Base-by-base conservation (phyloP, 2,329 filamentous ascomycete species). In the Colletotrichum brevisporum region DNA sequence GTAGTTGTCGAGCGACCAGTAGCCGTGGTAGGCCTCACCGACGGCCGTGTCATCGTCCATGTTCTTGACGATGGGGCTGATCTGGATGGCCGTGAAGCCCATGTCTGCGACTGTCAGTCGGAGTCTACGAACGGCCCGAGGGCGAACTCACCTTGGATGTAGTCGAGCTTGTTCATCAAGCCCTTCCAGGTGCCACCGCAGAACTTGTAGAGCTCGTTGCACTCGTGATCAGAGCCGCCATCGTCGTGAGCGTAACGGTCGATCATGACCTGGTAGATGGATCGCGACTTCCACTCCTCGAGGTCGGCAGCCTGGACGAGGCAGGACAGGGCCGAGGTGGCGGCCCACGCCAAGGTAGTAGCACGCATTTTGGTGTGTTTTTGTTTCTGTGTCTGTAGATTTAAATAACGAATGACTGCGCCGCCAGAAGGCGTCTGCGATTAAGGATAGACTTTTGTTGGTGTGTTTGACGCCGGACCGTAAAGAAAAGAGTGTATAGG, bases 41-140 rank as follows among this genome's bases (percentile, higher is more conserved):
- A 69, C 66, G 31, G 66, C 66, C 21, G 66, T 69, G 62, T 69
- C 26, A 10, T 66, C 66, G 45, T 69, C 62, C 41, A 76, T 82
- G 71, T 74, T 83, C 82, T 83, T 1, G 78, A 87, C 83, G 12
- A 90, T 81, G 0, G 88, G 88, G 2, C 86, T 88, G 70, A 90
- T 88, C 85, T 86, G 86, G 59, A 89, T 79, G 47, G 87, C 87
- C n/a, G 61, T 69, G 62, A 69, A 69, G 55, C 66, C 66, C 66
- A 69, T 69, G 51, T 60, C 66, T 69, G 62, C 2, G 6, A 36
- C 1, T 8, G 31, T 36, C 10, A 36, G 31, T 36, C 31, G 31
- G 31, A 10, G 2, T 10, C 31, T 31, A 36, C 2, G 31, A 36
- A 36, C 31, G 31, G 9, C 10, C 31, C 31, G 31, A 36, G 6